Evolutionary conservation across 2,329 filamentous ascomycete genomes (phyloP), one percentile per base, ranked within the genome.

Genomic region (Sporothrix schenckii): DNA sequence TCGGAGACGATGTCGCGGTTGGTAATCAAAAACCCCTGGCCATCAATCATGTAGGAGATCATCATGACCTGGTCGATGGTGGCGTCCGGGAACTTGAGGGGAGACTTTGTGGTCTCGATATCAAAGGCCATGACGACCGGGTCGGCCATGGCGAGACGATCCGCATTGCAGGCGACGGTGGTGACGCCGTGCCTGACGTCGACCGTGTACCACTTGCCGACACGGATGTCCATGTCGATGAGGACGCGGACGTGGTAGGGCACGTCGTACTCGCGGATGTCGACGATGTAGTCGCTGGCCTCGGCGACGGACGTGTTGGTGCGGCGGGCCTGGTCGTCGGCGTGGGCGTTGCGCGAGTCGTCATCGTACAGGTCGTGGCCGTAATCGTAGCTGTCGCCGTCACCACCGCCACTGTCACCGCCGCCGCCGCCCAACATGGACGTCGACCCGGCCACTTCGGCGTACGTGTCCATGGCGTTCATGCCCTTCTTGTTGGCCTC

Each of bases 21-120:
- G 5, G 95, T 99, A 80, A 99, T 98, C 49, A 99, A 84, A 76
- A 98, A 99, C 4, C 95, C 95, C 80, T 97, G 94, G 0, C 95
- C 96, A 76, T 99, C 95, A 76, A 99, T 98, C 96, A 99, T 99
- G 83, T 99, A 99, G 44, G 96, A 99, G 79, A 99, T 94, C 95
- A 99, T 99, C 94, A 99, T 99, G 77, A 99, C 91, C 79, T 97
- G 94, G 81, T 99, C 95, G 73, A 97, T 90, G 4, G 93, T 87
- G 1, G 95, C 90, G 78, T 99, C 96, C 34, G 95, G 96, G 76
- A 99, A 99, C 80, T 99, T 99, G 69, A 99, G 84, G 1, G 96
- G 95, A 19, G 95, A 84, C 78, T 99, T 99, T 5, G 92, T 94
- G 2, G 95, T 99, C 81, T 99, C 95, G 77, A 99, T 99, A 88